Conservation (phyloP, 139 green algal species). For the Asterochloris sp. region DNA sequence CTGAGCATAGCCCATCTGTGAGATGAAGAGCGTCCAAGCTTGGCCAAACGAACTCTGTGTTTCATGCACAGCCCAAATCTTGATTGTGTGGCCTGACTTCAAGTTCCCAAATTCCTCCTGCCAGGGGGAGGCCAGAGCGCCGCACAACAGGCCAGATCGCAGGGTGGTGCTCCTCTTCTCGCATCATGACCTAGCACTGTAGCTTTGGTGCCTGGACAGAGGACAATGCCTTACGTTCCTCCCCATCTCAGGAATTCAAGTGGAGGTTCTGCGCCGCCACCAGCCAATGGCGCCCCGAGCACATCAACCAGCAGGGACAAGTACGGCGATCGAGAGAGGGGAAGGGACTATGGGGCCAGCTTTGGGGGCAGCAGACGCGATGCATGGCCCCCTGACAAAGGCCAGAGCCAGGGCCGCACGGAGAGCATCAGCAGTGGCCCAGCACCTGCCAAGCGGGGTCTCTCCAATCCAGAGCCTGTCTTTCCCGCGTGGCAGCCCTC, state of each 20-base stretch:
- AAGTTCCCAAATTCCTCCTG: too few species aligned
- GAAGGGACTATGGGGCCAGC: constrained; percentile 9
- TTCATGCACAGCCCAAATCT: constrained; percentile 25
- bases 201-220: too few species aligned
- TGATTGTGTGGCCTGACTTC: too few species aligned
- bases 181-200: too few species aligned
- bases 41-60: constrained; percentile 38
- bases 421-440: neutral
- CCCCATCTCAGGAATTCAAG: constrained; percentile 41
- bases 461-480: neutral
- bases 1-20: constrained; percentile 61
- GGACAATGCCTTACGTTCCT: constrained; percentile 49
- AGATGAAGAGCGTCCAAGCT: constrained; percentile 36
- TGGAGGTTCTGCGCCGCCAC: neutral
- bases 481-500: constrained; percentile 17
- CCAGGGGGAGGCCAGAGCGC: too few species aligned
- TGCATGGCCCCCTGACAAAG: neutral
- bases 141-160: too few species aligned
- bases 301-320: neutral
- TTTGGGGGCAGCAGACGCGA: constrained; percentile 9
- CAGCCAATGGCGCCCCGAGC: neutral
- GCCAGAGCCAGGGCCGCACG: neutral
- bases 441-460: neutral
- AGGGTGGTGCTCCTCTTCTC: too few species aligned
- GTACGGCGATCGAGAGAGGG: neutral